Base-by-base conservation (phyloP, 2,329 filamentous ascomycete genomes). In the Diaporthe eres region DNA sequence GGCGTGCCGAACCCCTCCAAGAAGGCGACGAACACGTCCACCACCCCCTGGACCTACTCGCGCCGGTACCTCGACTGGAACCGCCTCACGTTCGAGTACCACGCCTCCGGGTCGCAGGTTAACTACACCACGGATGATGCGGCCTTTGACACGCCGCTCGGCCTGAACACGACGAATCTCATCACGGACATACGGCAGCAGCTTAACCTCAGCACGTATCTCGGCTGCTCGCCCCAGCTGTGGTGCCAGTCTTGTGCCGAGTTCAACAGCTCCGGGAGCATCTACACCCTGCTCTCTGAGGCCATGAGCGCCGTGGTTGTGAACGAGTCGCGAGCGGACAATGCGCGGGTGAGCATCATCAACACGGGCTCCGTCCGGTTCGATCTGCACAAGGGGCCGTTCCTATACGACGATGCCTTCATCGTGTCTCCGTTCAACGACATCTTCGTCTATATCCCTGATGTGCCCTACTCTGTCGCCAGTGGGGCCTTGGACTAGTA, bases 61-160 rank as follows among this genome's bases (percentile, higher is more conserved):
- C 88, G 92, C 10, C 87, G 92, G 34, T 94, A 93, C 79, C 86
- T 94, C 13, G 92, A 94, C 83, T 94, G 91, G 89, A 94, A 93
- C 81, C 88, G 91, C 7, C 84, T 87, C n/a, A 92, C 91, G 0
- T 93, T 94, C 79, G 86, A 89, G 75, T 93, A 91, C 80, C 92
- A 94, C 80, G 88, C 91, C 4, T 82, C 85, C n/a, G 86, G 86
- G 13, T 76, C 75, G 61, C 70, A 78, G 74, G 60, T 60, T 9
- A 55, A 73, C 61, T 77, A 63, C 49, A 77, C 70, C 3, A 58
- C 72, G 1, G 31, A 76, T 74, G 47, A 74, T 2, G 71, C 72
- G 17, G 60, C 76, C 13, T 80, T 80, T 17, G 79, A 80, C 65
- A 77, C 74, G 51, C 73, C 77, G 61, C 65, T 72, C 34, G 80